Percentiles rank a stretch among this genome's conserved stretches.
These are phyloP conservation scores for Exophiala oligosperma DNA, from an alignment of 2,329 filamentous ascomycete genomes.

Conservation along the genomic window DNA sequence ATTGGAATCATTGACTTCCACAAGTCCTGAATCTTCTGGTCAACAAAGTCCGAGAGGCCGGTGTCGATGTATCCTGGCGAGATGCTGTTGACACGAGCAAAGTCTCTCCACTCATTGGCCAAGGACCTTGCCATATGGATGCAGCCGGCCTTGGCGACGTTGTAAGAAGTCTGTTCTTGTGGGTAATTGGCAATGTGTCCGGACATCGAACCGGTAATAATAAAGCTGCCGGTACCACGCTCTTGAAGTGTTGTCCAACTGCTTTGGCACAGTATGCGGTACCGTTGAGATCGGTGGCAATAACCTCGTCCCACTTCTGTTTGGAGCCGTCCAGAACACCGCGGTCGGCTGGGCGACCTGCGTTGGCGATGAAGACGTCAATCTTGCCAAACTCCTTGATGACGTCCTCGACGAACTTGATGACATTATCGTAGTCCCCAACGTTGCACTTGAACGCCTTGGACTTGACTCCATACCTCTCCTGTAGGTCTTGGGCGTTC, in stretches of 20 bases:
- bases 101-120: slow-evolving; percentile 69
- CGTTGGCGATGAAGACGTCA: slow-evolving; percentile 68
- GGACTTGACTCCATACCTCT: slow-evolving; percentile 63
- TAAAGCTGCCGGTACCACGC: slow-evolving; percentile 62
- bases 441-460: slow-evolving; percentile 69
- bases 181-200: slow-evolving; percentile 58
- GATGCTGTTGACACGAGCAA: slow-evolving; percentile 67
- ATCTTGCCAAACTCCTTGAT: slow-evolving; percentile 70
- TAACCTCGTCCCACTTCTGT: slow-evolving; percentile 72
- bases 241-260: slow-evolving; percentile 77
- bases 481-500: slow-evolving; percentile 62
- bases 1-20: slow-evolving; percentile 63
- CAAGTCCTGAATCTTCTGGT: slow-evolving; percentile 56
- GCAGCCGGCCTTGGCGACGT: slow-evolving; percentile 66
- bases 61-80: slow-evolving; percentile 70
- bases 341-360: slow-evolving; percentile 67
- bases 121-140: slow-evolving; percentile 65
- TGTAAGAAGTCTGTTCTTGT: slow-evolving; percentile 60
- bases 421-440: slow-evolving; percentile 56
- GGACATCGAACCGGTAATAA: slow-evolving; percentile 65
- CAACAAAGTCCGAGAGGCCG: slow-evolving; percentile 63
- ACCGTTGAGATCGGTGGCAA: slow-evolving; percentile 85
- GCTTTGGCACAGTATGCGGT: slow-evolving; percentile 83
- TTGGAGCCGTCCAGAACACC: slow-evolving; percentile 70
- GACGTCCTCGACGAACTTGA: slow-evolving; percentile 59